Conservation (phyloP, 805 yeast genomes). For the Nakazawaea ambrosiae region DNA sequence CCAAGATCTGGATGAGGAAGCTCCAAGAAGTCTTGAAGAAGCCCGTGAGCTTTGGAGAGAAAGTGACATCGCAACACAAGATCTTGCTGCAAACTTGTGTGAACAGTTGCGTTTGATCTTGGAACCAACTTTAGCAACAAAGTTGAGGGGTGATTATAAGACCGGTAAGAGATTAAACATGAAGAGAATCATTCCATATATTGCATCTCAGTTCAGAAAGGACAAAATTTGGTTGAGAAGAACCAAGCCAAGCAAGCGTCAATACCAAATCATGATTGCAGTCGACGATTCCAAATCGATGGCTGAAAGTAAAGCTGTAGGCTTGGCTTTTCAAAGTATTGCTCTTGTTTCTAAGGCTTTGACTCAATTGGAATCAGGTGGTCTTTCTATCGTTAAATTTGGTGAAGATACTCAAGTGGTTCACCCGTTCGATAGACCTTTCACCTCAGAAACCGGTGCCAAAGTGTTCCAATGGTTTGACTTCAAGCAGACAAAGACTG, state of each 20-base stretch:
- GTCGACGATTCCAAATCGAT: slow-evolving; percentile 96
- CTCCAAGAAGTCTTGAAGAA: slow-evolving; percentile 50
- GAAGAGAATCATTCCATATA: slow-evolving; percentile 96
- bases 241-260: slow-evolving; percentile 95
- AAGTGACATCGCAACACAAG: slow-evolving; percentile 82
- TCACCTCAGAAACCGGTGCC: slow-evolving; percentile 79
- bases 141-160: slow-evolving; percentile 89
- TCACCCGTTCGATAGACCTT: slow-evolving; percentile 84
- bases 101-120: slow-evolving; percentile 90
- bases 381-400: slow-evolving; percentile 80
- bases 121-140: slow-evolving; percentile 96
- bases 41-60: slow-evolving; percentile 77
- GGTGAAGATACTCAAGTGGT: slow-evolving; percentile 81
- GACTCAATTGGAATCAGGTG: slow-evolving; percentile 92
- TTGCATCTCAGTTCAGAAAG: slow-evolving; percentile 94
- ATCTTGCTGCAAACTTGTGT: slow-evolving; percentile 77
- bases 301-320: slow-evolving; percentile 88
- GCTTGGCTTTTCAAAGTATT: slow-evolving; percentile 89
- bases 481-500: slow-evolving; percentile 83
- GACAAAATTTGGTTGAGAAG: slow-evolving; percentile 98
- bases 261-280: slow-evolving; percentile 95
- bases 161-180: slow-evolving; percentile 95
- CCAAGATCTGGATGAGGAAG: slow-evolving; percentile 20
- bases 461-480: slow-evolving; percentile 81
- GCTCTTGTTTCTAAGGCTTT: slow-evolving; percentile 91